Conservation (phyloP, 208 protist species). For the Leishmania martiniquensis region DNA sequence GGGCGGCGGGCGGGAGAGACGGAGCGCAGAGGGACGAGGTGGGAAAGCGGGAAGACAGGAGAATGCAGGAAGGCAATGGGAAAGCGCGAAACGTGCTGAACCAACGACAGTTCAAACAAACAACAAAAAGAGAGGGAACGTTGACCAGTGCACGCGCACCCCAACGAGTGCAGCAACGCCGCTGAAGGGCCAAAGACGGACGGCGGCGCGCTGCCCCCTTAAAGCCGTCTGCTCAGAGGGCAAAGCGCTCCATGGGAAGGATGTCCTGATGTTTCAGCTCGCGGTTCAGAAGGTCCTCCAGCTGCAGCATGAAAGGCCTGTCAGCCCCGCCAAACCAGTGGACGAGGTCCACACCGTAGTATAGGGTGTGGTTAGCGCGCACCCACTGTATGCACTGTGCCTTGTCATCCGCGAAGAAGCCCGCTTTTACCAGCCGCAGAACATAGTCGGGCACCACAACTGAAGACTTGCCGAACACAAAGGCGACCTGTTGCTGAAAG, state of each 20-base stretch:
- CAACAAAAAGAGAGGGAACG: background rate
- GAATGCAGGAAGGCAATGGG: background rate
- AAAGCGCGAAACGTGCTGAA: background rate
- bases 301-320: conserved; percentile 50
- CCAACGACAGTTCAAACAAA: background rate
- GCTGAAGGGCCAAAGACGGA: background rate
- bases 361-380: conserved; percentile 50
- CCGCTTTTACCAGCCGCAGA: conserved; percentile 66
- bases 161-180: no score
- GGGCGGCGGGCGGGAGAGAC: background rate
- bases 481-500: conserved; percentile 73
- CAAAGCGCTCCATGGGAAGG: conserved; percentile 67
- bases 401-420: conserved; percentile 67
- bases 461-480: conserved; percentile 51
- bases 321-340: conserved; percentile 70
- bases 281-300: conserved; percentile 61
- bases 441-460: conserved; percentile 72
- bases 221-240: conserved; percentile 2
- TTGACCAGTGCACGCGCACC: background rate
- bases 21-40: background rate
- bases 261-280: conserved; percentile 70
- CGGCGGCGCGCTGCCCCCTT: background rate
- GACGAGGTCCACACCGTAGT: conserved; percentile 64
- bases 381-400: conserved; percentile 68
- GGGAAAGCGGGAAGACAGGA: background rate